Evolutionary conservation across 495 filamentous ascomycete species (phyloP).

Genomic region (Penicillium cosmopolitanum): DNA sequence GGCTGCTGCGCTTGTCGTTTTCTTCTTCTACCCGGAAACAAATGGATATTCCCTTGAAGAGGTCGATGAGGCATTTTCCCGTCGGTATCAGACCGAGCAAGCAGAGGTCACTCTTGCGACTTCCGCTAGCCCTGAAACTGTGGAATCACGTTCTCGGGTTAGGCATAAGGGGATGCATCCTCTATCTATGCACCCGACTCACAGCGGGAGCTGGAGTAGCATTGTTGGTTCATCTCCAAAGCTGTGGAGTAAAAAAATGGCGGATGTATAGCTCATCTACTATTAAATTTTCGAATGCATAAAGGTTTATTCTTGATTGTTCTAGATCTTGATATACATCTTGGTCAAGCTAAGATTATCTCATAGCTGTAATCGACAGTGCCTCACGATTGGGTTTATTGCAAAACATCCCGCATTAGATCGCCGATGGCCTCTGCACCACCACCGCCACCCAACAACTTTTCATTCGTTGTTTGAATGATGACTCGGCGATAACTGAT

Average conservation of each 20-base stretch:
- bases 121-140: neutral
- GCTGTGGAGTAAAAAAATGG: conserved; percentile 17
- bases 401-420: conserved; percentile 14
- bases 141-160: conserved; percentile 10
- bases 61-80: conserved; percentile 51
- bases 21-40: conserved; percentile 56
- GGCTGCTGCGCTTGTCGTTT: conserved; percentile 46
- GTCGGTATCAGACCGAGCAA: conserved; percentile 16
- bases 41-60: conserved; percentile 56
- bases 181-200: conserved; percentile 26
- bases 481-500: conserved; percentile 46
- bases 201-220: conserved; percentile 20
- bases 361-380: too few relatives aligned
- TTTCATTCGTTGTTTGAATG: conserved; percentile 39
- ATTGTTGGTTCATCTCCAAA: conserved; percentile 12
- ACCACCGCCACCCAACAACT: conserved; percentile 13
- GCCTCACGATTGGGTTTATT: neutral
- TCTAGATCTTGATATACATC: neutral
- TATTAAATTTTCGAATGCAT: neutral
- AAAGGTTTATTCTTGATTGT: neutral
- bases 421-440: conserved; percentile 18
- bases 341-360: neutral
- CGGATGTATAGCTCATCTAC: conserved; percentile 12
- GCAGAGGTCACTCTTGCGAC: conserved; percentile 5
- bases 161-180: conserved; percentile 23